These are phyloP conservation scores for Penicillium sp. DNA, from an alignment of 2,329 filamentous ascomycete species.

Conservation along the genomic window DNA sequence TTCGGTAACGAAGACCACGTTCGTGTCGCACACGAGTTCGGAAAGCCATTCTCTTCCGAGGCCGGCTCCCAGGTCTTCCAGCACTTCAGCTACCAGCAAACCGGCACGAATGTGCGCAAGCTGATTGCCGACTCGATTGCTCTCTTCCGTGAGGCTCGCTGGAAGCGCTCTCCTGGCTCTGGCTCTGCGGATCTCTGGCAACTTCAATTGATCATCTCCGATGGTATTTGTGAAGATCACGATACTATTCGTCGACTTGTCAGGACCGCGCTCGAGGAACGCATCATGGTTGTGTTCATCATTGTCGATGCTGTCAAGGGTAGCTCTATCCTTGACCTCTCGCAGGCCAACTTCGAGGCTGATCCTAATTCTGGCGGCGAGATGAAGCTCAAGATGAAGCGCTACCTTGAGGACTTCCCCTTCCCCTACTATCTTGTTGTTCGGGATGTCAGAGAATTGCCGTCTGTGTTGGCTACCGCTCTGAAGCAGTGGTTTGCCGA, in stretches of 20 bases:
- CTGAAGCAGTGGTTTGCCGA: conserved; percentile 94
- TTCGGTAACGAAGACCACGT: conserved; percentile 76
- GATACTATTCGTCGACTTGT: conserved; percentile 79
- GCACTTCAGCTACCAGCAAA: conserved; percentile 81
- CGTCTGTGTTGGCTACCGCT: conserved; percentile 80
- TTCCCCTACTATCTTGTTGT: conserved; percentile 98
- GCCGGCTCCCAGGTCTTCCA: conserved; percentile 82
- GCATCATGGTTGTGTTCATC: conserved; percentile 98
- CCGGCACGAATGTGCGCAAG: conserved; percentile 79
- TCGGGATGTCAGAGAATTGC: conserved; percentile 85
- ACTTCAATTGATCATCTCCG: conserved; percentile 86
- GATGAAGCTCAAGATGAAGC: conserved; percentile 74
- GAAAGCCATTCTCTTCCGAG: conserved; percentile 76
- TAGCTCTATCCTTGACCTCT: conserved; percentile 75
- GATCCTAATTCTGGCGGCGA: conserved; percentile 62
- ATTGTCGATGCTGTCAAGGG: conserved; percentile 73
- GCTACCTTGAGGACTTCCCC: conserved; percentile 93
- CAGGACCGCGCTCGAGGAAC: conserved; percentile 83
- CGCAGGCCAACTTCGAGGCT: conserved; percentile 78
- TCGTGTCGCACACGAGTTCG: conserved; percentile 82
- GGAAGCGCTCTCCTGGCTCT: conserved; percentile 55
- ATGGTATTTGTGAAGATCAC: conserved; percentile 90
- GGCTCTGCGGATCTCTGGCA: conserved; percentile 84
- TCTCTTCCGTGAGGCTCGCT: conserved; percentile 75
- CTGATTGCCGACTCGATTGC: conserved; percentile 77